Conservation (phyloP, 2,329 filamentous ascomycete species). For the Hypomyces rosellus region DNA sequence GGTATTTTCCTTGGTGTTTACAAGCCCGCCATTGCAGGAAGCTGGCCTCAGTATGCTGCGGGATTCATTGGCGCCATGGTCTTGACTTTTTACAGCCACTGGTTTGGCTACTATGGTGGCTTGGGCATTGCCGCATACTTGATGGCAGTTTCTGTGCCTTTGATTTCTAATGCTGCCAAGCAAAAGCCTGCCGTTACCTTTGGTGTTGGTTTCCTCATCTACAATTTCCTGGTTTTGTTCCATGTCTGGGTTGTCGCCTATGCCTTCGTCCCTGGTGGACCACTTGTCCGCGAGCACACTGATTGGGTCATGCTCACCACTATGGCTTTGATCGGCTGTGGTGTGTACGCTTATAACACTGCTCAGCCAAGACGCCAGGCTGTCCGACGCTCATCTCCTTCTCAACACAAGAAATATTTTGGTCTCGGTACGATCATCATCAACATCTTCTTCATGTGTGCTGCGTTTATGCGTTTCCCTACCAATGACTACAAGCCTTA, state of each 20-base stretch:
- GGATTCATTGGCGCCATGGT: slow-evolving; percentile 75
- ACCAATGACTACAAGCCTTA: slow-evolving; percentile 87
- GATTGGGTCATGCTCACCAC: slow-evolving; percentile 90
- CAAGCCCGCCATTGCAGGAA: slow-evolving; percentile 62
- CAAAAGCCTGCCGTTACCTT: slow-evolving; percentile 76
- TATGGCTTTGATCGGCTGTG: slow-evolving; percentile 78
- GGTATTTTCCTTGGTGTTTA: slow-evolving; percentile 74
- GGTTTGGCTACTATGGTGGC: slow-evolving; percentile 84
- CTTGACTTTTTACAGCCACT: slow-evolving; percentile 71
- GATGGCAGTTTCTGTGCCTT: slow-evolving; percentile 67
- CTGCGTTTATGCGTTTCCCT: slow-evolving; percentile 87
- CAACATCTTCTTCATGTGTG: slow-evolving; percentile 71
- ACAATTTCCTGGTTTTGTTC: slow-evolving; percentile 93
- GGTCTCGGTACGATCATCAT: slow-evolving; percentile 59
- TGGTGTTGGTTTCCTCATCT: slow-evolving; percentile 80
- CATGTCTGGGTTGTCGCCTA: slow-evolving; percentile 99
- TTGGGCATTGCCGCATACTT: slow-evolving; percentile 71
- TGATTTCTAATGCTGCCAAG: slow-evolving; percentile 70
- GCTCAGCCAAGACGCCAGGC: slow-evolving; percentile 38
- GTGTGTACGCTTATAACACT: slow-evolving; percentile 66
- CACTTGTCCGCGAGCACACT: slow-evolving; percentile 85
- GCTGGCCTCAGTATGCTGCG: slow-evolving; percentile 72
- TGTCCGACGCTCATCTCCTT: slow-evolving; percentile 23
- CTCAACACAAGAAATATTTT: slow-evolving; percentile 47
- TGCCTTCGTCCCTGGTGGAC: slow-evolving; percentile 92